Evolutionary conservation across 2,329 filamentous ascomycete species (phyloP).

Genomic region (Trematosphaeria pertusa): DNA sequence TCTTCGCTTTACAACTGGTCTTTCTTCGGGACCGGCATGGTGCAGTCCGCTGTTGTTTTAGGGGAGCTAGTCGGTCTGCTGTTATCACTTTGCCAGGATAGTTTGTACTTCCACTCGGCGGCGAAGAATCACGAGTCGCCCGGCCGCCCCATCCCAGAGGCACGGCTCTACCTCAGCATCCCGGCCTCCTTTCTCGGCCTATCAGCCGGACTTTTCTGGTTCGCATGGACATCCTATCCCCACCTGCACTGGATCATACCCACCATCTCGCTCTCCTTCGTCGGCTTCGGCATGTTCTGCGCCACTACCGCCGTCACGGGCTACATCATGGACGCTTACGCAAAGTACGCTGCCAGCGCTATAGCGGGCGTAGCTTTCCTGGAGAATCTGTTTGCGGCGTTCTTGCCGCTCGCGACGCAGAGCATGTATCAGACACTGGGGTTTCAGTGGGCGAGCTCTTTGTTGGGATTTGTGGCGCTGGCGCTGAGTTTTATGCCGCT

Average conservation of each 20-base stretch:
- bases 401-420: constrained; percentile 56
- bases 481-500: constrained; percentile 54
- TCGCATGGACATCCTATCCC: constrained; percentile 58
- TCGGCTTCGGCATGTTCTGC: constrained; percentile 58
- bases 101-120: constrained; percentile 52
- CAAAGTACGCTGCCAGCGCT: constrained; percentile 58
- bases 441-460: constrained; percentile 57
- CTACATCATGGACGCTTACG: constrained; percentile 60
- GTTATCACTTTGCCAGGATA: constrained; percentile 44
- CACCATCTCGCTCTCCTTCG: constrained; percentile 54
- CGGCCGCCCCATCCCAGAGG: constrained; percentile 53
- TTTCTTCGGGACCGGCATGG: constrained; percentile 52
- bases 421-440: constrained; percentile 58
- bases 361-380: constrained; percentile 57
- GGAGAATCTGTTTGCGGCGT: constrained; percentile 58
- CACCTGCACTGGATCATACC: constrained; percentile 57
- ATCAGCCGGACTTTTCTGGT: constrained; percentile 58
- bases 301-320: constrained; percentile 56
- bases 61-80: constrained; percentile 55
- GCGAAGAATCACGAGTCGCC: constrained; percentile 47
- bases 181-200: constrained; percentile 55
- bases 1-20: constrained; percentile 49
- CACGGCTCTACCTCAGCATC: constrained; percentile 53
- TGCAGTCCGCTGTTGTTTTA: constrained; percentile 55
- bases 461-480: constrained; percentile 55